These are phyloP conservation scores for Tetrapisispora pingtungensis DNA, from an alignment of 805 yeast species.

Conservation along the genomic window DNA sequence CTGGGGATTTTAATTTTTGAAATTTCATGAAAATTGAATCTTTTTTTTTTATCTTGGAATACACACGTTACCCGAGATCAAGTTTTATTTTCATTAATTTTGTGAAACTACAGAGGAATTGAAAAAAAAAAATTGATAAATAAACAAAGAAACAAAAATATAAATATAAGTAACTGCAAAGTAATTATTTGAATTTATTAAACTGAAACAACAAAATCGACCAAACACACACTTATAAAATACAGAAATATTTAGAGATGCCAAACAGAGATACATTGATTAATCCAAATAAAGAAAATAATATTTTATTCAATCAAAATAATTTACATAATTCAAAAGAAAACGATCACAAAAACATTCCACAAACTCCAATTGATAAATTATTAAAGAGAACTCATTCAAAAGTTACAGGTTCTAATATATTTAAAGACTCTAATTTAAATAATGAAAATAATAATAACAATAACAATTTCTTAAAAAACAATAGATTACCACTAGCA, in stretches of 20 bases:
- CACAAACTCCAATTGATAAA: conserved; percentile 19
- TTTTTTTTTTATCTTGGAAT: not conserved
- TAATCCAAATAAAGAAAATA: conserved; percentile 10
- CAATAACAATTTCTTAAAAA: not conserved
- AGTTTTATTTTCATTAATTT: no score
- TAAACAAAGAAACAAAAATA: not conserved
- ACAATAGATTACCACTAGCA: conserved; percentile 22
- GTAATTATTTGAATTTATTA: no score
- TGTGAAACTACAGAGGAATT: not conserved
- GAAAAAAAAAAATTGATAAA: not conserved
- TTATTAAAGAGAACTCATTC: conserved; percentile 18
- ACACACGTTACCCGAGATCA: no score
- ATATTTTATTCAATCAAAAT: conserved; percentile 1
- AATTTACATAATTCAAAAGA: not conserved
- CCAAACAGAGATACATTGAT: conserved; percentile 1
- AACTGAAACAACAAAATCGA: no score
- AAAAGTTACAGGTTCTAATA: conserved; percentile 8
- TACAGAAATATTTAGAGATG: not conserved
- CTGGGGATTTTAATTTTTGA: no score
- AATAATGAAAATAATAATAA: conserved; percentile 3
- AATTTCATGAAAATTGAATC: no score
- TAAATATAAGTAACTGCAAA: no score
- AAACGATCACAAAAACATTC: conserved; percentile 3
- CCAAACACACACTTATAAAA: no score
- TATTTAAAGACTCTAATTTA: not conserved